These are phyloP conservation scores for Leccinellum rugosiceps DNA, from an alignment of 768 basidiomycete species.

Conservation along the genomic window DNA sequence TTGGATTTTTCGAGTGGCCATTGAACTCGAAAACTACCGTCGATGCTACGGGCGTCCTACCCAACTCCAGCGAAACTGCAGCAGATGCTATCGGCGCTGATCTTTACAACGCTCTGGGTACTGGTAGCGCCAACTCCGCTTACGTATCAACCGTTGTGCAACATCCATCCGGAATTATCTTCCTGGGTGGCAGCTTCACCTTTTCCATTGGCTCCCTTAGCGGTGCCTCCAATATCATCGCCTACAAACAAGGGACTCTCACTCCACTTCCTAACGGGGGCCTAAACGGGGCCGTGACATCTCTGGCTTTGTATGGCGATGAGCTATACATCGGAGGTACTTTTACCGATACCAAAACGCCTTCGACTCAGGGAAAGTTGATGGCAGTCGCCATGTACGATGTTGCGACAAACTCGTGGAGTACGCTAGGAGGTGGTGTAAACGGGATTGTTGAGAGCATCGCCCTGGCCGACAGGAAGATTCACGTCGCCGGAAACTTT, in stretches of 20 bases:
- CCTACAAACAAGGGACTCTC: constrained; percentile 59
- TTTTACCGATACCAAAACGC: constrained; percentile 66
- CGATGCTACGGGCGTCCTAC: constrained; percentile 60
- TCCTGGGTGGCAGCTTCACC: constrained; percentile 76
- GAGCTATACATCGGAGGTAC: constrained; percentile 83
- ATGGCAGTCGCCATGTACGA: constrained; percentile 71
- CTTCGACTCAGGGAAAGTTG: constrained; percentile 51
- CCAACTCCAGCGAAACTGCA: constrained; percentile 68
- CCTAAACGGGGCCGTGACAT: constrained; percentile 73
- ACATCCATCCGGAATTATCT: constrained; percentile 62
- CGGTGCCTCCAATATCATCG: constrained; percentile 67
- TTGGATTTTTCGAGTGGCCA: constrained; percentile 92
- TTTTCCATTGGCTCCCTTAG: constrained; percentile 54
- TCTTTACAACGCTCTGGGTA: constrained; percentile 60
- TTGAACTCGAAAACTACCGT: constrained; percentile 40
- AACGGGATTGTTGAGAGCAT: constrained; percentile 73
- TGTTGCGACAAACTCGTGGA: constrained; percentile 62
- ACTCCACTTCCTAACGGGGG: constrained; percentile 58
- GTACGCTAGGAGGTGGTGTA: constrained; percentile 65
- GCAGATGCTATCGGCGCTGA: constrained; percentile 62
- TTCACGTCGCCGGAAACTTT: constrained; percentile 79
- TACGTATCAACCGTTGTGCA: constrained; percentile 56
- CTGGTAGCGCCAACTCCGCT: constrained; percentile 33
- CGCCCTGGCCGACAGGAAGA: constrained; percentile 41
- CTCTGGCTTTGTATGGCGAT: constrained; percentile 60